Evolutionary conservation across 495 filamentous ascomycete species (phyloP).

Genomic region (Aspergillus egyptiacus): DNA sequence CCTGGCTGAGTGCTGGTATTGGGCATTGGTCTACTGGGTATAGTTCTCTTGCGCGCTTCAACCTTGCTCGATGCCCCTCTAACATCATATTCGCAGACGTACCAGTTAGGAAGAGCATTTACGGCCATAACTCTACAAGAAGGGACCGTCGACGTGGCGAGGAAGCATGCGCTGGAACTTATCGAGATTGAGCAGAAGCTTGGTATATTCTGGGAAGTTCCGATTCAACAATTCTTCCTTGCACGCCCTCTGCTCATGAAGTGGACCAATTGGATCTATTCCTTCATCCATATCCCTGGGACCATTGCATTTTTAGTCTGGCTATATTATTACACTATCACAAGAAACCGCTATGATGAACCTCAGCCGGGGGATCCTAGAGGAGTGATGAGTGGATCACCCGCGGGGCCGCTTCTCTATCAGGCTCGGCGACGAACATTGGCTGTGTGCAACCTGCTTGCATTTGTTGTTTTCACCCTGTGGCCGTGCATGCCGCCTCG

Average conservation of each 20-base stretch:
- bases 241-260: slow-evolving; percentile 36
- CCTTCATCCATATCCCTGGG: slow-evolving; percentile 77
- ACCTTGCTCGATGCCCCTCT: background rate
- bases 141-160: slow-evolving; percentile 51
- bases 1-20: slow-evolving; percentile 75
- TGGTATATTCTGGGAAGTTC: slow-evolving; percentile 51
- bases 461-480: slow-evolving; percentile 69
- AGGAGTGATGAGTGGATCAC: slow-evolving; percentile 31
- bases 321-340: slow-evolving; percentile 61
- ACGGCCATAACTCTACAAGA: slow-evolving; percentile 54
- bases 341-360: slow-evolving; percentile 37
- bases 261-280: slow-evolving; percentile 62
- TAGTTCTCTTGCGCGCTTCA: background rate
- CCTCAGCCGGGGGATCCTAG: slow-evolving; percentile 31
- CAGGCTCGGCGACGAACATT: slow-evolving; percentile 61
- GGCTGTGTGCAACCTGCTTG: slow-evolving; percentile 68
- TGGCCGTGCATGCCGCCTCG: slow-evolving; percentile 82
- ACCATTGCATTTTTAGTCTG: slow-evolving; percentile 65
- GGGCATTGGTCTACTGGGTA: slow-evolving; percentile 65
- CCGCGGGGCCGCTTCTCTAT: slow-evolving; percentile 49
- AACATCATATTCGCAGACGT: slow-evolving; percentile 36
- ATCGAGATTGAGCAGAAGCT: slow-evolving; percentile 49
- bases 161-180: slow-evolving; percentile 52
- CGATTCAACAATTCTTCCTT: slow-evolving; percentile 52
- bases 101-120: slow-evolving; percentile 58